Percentiles rank a stretch among this genome's conserved stretches.
phyloP scores from a whole-genome alignment of 768 basidiomycete species.

The Leucocoprinus birnbaumii region DNA sequence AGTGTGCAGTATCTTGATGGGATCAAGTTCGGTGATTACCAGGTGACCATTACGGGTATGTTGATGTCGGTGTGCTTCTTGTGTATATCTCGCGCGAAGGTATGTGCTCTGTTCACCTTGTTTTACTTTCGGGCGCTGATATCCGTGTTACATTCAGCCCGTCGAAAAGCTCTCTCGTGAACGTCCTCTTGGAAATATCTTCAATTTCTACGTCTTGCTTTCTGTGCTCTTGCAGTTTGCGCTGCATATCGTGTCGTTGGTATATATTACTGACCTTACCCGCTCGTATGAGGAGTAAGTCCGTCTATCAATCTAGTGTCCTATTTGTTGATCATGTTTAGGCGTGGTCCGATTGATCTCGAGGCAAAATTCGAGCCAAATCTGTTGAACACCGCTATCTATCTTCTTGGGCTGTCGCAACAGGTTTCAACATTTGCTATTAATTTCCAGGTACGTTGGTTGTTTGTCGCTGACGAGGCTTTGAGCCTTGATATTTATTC shows the following conservation, averaged over 20 bases:
- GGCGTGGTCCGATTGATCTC: slow-evolving; percentile 80
- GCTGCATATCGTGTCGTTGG: slow-evolving; percentile 83
- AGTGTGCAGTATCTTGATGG: slow-evolving; percentile 98
- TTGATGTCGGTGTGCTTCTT: slow-evolving; percentile 98
- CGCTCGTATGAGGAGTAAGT: slow-evolving; percentile 75
- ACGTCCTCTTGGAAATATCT: slow-evolving; percentile 92
- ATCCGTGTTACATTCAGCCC: slow-evolving; percentile 55
- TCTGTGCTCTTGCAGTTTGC: slow-evolving; percentile 94
- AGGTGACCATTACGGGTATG: slow-evolving; percentile 94
- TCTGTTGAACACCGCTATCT: slow-evolving; percentile 94
- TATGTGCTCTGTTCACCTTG: slow-evolving; percentile 29
- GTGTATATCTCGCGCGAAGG: slow-evolving; percentile 97
- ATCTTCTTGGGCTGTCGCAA: slow-evolving; percentile 91
- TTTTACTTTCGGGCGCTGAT: background rate
- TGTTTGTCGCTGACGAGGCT: background rate
- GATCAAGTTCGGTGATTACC: slow-evolving; percentile 99
- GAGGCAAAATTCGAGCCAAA: slow-evolving; percentile 97
- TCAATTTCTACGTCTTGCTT: slow-evolving; percentile 92
- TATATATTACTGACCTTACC: slow-evolving; percentile 91
- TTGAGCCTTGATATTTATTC: background rate
- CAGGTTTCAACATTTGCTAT: slow-evolving; percentile 99
- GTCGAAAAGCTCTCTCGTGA: slow-evolving; percentile 93
- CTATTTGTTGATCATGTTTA: slow-evolving; percentile 15
- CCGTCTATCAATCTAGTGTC: slow-evolving; percentile 14
- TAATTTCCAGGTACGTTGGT: slow-evolving; percentile 78